Evolutionary conservation across 2,329 filamentous ascomycete species (phyloP), one percentile per base, ranked within the genome.

Genomic region (Epichloe elymi): DNA sequence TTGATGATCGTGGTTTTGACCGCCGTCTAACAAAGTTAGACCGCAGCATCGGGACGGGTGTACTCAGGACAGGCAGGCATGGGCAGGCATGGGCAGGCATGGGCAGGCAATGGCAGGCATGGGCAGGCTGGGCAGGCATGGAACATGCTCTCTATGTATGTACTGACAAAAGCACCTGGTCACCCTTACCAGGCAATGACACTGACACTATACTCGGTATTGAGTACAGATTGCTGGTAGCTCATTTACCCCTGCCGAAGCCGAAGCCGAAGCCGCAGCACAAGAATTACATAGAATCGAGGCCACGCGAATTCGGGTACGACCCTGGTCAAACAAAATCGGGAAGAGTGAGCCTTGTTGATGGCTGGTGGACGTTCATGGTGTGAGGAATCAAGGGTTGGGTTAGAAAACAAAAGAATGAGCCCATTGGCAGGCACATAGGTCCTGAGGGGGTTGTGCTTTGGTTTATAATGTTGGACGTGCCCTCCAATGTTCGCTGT

Each of bases 401-500:
- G 48, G 45, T 11, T n/a, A 20, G 47, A 38, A 45, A 41, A 23
- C 40, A 49, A 48, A 39, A 46, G 30, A 47, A n/a, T 33, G 36
- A 30, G 33, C 36, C 23, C 44, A 46, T 47, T 51, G 51, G 42
- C 26, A 47, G 51, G 49, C 35, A 45, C 46, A 48, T 48, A 48
- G 33, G 23, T 45, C 46, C 40, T 12, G 48, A 20, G 20, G 26
- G 37, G 20, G 40, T 26, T 44, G n/a, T 48, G 19, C n/a, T 38
- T 37, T 52, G 44, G 45, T 50, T 56, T 54, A 58, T 57, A 58
- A 52, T 50, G 51, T 53, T 49, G 54, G 51, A 51, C 55, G 55
- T 54, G 38, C 40, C 54, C 52, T 51, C 54, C 53, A 46, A 48
- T 43, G 40, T 47, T 47, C 30, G 7, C 23, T 46, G 48, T 49